phyloP scores from a whole-genome alignment of 768 basidiomycete species.

The Termitomyces sp. region DNA sequence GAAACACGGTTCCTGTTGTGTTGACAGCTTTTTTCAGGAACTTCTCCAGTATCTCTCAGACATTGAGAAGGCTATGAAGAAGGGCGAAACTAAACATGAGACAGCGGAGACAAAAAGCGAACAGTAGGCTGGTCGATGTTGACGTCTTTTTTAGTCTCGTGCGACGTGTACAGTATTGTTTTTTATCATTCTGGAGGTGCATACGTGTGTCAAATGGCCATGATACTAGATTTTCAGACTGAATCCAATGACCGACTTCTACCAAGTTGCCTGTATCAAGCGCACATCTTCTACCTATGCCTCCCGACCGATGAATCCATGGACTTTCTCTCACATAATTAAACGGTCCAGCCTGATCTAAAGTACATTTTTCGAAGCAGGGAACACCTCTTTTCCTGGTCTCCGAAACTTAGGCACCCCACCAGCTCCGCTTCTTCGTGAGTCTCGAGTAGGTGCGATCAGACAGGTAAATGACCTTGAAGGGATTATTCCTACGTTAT shows the following conservation, averaged over 20 bases:
- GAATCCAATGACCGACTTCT: neutral
- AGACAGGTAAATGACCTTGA: neutral
- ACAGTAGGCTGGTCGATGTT: neutral
- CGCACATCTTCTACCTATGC: too few species aligned
- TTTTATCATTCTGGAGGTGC: neutral
- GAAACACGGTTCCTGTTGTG: neutral
- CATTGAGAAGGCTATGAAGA: conserved; percentile 17
- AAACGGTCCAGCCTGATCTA: neutral
- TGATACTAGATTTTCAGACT: conserved; percentile 5
- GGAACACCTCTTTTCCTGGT: neutral
- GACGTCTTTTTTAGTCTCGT: neutral
- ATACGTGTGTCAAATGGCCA: conserved; percentile 1
- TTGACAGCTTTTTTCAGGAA: conserved; percentile 8
- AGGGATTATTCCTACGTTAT: neutral
- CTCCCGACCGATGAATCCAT: neutral
- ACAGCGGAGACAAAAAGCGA: conserved; percentile 3
- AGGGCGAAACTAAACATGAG: neutral
- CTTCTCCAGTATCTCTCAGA: conserved; percentile 16
- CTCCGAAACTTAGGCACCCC: neutral
- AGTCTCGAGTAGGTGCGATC: neutral
- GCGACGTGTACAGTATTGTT: conserved; percentile 6
- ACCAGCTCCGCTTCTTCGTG: neutral
- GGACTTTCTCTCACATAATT: neutral
- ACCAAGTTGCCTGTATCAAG: too few species aligned
- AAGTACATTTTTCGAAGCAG: neutral